These are phyloP conservation scores for Thermomucor indicae-seudaticae DNA, from an alignment of 371 early-diverging fungal species.

Conservation along the genomic window DNA sequence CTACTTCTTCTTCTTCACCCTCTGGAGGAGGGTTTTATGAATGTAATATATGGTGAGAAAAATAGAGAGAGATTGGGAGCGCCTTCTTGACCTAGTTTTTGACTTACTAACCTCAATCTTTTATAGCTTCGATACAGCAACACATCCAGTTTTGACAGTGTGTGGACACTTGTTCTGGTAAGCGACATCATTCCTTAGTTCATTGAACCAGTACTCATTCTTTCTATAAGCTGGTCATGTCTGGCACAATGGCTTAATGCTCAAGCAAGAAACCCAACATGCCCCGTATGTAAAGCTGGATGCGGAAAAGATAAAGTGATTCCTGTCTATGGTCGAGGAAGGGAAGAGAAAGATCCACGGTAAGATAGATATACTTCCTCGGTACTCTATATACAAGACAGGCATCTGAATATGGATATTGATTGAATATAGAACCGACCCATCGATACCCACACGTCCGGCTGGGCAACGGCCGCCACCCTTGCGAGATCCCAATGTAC, in stretches of 20 bases:
- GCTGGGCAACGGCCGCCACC: constrained; percentile 69
- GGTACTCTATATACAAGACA: not conserved
- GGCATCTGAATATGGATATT: not conserved
- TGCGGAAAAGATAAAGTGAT: constrained; percentile 75
- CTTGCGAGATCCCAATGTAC: constrained; percentile 44
- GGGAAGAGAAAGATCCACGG: constrained; percentile 70
- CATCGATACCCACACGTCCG: constrained; percentile 62
- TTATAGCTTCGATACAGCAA: constrained; percentile 64
- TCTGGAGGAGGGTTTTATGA: constrained; percentile 30
- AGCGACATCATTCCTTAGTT: not conserved
- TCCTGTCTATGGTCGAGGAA: constrained; percentile 73
- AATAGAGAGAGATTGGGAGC: not conserved
- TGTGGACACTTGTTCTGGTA: constrained; percentile 77
- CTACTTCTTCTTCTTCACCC: too few relatives aligned
- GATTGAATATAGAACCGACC: constrained; percentile 17
- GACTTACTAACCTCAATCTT: not conserved
- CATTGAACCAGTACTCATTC: not conserved
- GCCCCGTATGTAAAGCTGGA: constrained; percentile 76
- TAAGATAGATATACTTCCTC: constrained; percentile 11
- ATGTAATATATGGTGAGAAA: constrained; percentile 35
- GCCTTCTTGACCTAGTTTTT: not conserved
- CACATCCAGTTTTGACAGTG: constrained; percentile 66
- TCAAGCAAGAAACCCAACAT: constrained; percentile 28
- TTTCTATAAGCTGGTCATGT: constrained; percentile 26
- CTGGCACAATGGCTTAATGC: constrained; percentile 31